phyloP scores from a whole-genome alignment of 2,329 filamentous ascomycete species.

The Colletotrichum kahawae region DNA sequence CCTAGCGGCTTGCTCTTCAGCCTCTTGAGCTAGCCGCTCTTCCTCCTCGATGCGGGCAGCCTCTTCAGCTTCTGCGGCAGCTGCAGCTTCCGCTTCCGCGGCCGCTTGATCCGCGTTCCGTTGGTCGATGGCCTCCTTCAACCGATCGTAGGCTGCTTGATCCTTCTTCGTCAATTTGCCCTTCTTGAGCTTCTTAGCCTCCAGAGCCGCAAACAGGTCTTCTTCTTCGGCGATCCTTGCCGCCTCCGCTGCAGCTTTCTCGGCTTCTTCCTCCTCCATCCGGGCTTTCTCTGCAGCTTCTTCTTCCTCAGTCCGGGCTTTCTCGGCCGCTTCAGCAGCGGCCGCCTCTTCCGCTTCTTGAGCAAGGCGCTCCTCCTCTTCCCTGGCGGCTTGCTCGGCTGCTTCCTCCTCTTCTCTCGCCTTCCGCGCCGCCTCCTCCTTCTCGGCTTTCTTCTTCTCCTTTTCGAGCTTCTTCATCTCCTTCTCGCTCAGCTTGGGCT shows the following conservation, averaged over 20 bases:
- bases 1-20: conserved; percentile 26
- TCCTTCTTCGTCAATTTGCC: conserved; percentile 49
- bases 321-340: conserved; percentile 32
- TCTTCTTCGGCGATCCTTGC: conserved; percentile 35
- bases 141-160: conserved; percentile 45
- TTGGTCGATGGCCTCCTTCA: conserved; percentile 38
- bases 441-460: conserved; percentile 49
- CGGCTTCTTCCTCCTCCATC: conserved; percentile 27
- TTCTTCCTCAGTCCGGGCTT: conserved; percentile 21
- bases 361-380: conserved; percentile 35
- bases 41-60: conserved; percentile 30
- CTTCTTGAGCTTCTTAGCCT: conserved; percentile 56
- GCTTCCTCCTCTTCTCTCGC: conserved; percentile 40
- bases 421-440: conserved; percentile 46
- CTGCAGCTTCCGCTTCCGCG: conserved; percentile 16
- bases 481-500: conserved; percentile 52
- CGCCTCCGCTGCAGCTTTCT: conserved; percentile 34
- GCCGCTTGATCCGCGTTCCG: conserved; percentile 43
- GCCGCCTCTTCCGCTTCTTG: conserved; percentile 34
- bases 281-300: conserved; percentile 32
- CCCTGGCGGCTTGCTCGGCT: conserved; percentile 26
- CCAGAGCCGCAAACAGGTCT: conserved; percentile 44
- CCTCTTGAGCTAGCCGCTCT: conserved; percentile 25
- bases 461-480: conserved; percentile 58
- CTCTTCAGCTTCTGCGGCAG: conserved; percentile 44